These are phyloP conservation scores for Citrus maxima DNA, from an alignment of 345 rosid species.

Conservation along the genomic window DNA sequence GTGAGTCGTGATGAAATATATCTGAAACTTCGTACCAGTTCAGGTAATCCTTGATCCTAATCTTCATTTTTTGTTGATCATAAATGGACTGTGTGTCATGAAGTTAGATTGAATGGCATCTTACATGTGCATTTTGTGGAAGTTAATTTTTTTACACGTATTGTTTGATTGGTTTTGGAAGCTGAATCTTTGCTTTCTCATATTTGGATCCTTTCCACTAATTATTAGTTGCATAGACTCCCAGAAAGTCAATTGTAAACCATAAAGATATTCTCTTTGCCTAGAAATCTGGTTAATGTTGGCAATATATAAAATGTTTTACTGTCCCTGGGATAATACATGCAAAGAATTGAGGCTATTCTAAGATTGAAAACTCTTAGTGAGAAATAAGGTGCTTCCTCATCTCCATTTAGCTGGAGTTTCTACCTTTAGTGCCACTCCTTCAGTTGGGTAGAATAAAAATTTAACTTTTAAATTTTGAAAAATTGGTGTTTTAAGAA, in stretches of 20 bases:
- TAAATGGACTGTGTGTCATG: background rate
- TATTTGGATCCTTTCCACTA: background rate
- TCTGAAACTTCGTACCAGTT: slow-evolving; percentile 84
- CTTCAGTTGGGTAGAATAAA: background rate
- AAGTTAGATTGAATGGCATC: background rate
- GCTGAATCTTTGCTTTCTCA: background rate
- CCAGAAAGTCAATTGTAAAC: background rate
- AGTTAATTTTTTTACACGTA: background rate
- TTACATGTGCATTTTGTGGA: background rate
- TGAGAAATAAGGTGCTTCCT: background rate
- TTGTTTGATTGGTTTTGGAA: background rate
- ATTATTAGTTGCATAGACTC: background rate
- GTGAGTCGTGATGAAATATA: slow-evolving; percentile 85
- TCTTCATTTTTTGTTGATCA: background rate
- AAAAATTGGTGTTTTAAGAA: background rate
- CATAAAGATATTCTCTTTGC: background rate
- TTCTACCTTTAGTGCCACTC: background rate
- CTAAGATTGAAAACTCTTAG: background rate
- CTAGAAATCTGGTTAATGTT: background rate
- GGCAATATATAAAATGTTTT: background rate
- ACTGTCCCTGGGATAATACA: background rate
- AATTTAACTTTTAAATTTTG: background rate
- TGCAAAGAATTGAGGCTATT: background rate
- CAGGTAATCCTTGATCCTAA: slow-evolving; percentile 42
- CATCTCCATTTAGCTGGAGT: background rate